These are phyloP conservation scores for Phialocephala subalpina DNA, from an alignment of 2,329 filamentous ascomycete species.

Conservation along the genomic window DNA sequence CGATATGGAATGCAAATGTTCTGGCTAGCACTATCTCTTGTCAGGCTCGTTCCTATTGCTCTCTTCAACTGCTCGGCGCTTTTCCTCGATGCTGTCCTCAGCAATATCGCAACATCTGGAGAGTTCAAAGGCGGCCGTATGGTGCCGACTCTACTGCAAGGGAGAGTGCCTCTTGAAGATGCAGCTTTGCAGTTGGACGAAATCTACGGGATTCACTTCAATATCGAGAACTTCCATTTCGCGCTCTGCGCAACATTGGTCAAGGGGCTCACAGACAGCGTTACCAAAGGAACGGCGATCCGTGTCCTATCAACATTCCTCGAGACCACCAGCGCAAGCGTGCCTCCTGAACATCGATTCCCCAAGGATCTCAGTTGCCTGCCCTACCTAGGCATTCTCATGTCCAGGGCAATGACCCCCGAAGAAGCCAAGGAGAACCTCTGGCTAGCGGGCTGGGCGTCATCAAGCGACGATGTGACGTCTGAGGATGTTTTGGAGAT, in stretches of 20 bases:
- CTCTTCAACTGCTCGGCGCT: conserved; percentile 72
- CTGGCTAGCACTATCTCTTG: conserved; percentile 73
- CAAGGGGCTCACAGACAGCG: conserved; percentile 68
- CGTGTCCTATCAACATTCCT: conserved; percentile 69
- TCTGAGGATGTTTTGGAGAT: conserved; percentile 49
- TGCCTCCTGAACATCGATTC: conserved; percentile 35
- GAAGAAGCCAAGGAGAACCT: conserved; percentile 70
- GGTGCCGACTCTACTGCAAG: conserved; percentile 66
- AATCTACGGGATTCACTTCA: conserved; percentile 71
- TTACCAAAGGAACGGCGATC: conserved; percentile 65
- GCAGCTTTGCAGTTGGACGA: conserved; percentile 69
- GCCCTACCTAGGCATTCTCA: conserved; percentile 67
- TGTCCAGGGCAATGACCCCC: conserved; percentile 61
- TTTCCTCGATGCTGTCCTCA: conserved; percentile 70
- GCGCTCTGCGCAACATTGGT: conserved; percentile 71
- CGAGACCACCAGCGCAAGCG: conserved; percentile 53
- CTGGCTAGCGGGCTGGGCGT: conserved; percentile 65
- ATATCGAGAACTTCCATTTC: conserved; percentile 70
- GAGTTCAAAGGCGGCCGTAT: conserved; percentile 67
- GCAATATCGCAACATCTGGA: conserved; percentile 67
- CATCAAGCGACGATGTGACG: conserved; percentile 51
- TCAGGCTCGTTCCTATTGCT: conserved; percentile 67
- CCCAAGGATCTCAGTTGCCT: conserved; percentile 42
- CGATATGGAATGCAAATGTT: conserved; percentile 75
- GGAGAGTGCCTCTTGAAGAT: conserved; percentile 66